Conservation (phyloP, 257 asterid species). For the Apocynum venetum region DNA sequence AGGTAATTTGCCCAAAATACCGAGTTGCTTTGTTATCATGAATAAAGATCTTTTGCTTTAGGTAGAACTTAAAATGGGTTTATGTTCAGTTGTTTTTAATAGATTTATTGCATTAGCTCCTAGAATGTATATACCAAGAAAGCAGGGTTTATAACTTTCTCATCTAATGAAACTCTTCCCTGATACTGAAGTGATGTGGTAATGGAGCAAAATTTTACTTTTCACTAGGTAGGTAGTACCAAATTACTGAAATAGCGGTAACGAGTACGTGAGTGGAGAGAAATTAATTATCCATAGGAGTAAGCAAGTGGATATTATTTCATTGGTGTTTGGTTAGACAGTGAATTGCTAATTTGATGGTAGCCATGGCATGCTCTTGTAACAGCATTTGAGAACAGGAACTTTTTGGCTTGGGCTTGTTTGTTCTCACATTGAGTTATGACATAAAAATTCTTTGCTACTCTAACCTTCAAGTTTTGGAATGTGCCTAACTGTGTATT, state of each 20-base stretch:
- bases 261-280: background rate
- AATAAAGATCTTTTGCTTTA: background rate
- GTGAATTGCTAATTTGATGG: background rate
- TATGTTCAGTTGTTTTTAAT: background rate
- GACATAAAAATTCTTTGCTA: background rate
- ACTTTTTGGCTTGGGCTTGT: background rate
- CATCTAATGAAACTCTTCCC: background rate
- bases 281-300: background rate
- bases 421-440: background rate
- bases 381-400: background rate
- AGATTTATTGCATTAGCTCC: background rate
- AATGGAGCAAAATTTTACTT: background rate
- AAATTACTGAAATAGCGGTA: background rate
- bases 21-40: background rate
- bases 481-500: background rate
- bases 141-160: background rate
- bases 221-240: background rate
- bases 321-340: background rate
- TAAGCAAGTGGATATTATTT: background rate
- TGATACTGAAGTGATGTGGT: background rate
- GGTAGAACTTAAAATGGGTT: background rate
- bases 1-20: background rate
- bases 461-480: background rate
- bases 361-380: background rate
- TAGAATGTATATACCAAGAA: background rate